Evolutionary conservation across 1,139 yeast species (phyloP).

Genomic region (Candida dubliniensis): DNA sequence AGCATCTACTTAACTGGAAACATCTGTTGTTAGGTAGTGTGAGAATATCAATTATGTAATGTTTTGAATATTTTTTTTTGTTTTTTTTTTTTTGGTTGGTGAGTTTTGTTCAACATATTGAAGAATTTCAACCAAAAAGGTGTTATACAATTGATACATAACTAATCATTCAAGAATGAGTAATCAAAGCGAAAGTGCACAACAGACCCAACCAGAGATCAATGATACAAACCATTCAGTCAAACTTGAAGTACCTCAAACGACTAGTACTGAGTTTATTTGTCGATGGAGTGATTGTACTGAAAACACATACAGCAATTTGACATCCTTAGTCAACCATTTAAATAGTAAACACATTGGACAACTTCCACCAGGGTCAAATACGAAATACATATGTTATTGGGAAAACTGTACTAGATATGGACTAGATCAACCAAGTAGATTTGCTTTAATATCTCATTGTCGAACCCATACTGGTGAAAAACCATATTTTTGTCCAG

Average conservation of each 20-base stretch:
- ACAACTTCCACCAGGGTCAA: constrained; percentile 13
- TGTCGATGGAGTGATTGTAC: constrained; percentile 42
- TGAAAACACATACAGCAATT: constrained; percentile 18
- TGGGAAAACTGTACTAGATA: constrained; percentile 62
- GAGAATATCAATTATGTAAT: too few species aligned
- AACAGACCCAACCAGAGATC: too few species aligned
- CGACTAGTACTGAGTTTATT: constrained; percentile 14
- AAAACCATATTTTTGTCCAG: constrained; percentile 64
- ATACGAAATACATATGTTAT: constrained; percentile 52
- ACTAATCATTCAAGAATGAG: too few species aligned
- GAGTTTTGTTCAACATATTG: too few species aligned
- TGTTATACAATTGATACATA: too few species aligned
- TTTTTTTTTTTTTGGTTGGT: too few species aligned
- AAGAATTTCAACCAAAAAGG: too few species aligned
- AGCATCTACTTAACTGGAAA: too few species aligned
- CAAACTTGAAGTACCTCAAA: neutral
- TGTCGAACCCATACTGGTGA: constrained; percentile 68
- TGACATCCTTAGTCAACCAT: constrained; percentile 35
- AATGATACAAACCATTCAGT: too few species aligned
- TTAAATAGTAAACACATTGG: constrained; percentile 31
- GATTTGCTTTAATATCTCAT: constrained; percentile 63
- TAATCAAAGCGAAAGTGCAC: too few species aligned
- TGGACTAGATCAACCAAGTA: constrained; percentile 56
- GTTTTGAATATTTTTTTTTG: too few species aligned
- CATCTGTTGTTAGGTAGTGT: too few species aligned